Evolutionary conservation across 192 early-diverging fungal species (phyloP).

Genomic region (Backusella sp.): DNA sequence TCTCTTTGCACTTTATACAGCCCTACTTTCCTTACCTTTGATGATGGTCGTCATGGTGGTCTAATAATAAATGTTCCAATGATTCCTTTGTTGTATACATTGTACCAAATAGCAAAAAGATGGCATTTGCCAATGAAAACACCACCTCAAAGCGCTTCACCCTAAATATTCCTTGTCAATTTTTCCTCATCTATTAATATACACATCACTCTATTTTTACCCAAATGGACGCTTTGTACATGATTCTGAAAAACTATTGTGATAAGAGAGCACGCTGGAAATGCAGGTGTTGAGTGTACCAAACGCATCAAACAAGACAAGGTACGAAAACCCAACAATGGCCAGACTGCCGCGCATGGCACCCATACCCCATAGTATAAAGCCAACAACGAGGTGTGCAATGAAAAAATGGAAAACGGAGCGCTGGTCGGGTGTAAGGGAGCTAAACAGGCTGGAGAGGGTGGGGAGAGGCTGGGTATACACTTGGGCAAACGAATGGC

Average conservation of each 20-base stretch:
- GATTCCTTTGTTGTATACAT: constrained; percentile 61
- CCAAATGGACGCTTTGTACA: constrained; percentile 55
- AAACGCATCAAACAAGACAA: constrained; percentile 57
- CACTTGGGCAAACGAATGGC: constrained; percentile 14
- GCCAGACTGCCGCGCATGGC: constrained; percentile 47
- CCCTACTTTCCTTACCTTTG: not conserved
- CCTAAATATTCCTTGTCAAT: constrained; percentile 18
- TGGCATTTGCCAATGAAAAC: constrained; percentile 46
- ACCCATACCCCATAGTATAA: constrained; percentile 44
- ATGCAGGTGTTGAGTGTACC: constrained; percentile 51
- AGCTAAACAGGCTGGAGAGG: constrained; percentile 33
- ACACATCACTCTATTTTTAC: constrained; percentile 27
- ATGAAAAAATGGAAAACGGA: constrained; percentile 52
- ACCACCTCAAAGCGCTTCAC: constrained; percentile 51
- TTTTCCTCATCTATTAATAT: not conserved
- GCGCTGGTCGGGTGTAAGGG: constrained; percentile 45
- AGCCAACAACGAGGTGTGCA: constrained; percentile 38
- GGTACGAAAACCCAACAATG: constrained; percentile 45
- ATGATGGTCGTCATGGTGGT: constrained; percentile 32
- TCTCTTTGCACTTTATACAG: not conserved
- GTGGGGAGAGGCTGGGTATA: constrained; percentile 42
- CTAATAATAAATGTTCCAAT: constrained; percentile 57
- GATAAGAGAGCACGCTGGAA: constrained; percentile 45
- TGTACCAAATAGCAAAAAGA: constrained; percentile 55
- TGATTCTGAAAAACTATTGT: constrained; percentile 37